These are phyloP conservation scores for Diplotaxis tenuifolia DNA, from an alignment of 345 rosid species.

Conservation along the genomic window DNA sequence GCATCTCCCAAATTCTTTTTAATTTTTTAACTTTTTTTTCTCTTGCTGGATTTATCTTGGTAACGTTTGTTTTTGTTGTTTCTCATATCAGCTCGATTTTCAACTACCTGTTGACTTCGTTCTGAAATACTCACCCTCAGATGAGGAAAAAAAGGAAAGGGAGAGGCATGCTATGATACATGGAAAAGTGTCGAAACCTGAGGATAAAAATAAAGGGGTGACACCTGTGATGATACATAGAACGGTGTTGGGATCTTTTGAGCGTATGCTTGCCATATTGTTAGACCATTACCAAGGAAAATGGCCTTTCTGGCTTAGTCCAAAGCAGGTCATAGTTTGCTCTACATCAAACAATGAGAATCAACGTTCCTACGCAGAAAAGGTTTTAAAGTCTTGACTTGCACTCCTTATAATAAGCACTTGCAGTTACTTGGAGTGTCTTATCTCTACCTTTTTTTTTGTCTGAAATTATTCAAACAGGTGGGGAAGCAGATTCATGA, in stretches of 20 bases:
- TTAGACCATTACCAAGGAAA: conserved; percentile 97
- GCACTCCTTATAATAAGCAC: not conserved
- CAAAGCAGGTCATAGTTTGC: conserved; percentile 97
- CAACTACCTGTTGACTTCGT: conserved; percentile 83
- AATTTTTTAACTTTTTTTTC: conserved; percentile 9
- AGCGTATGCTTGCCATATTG: conserved; percentile 90
- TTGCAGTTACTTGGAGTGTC: not conserved
- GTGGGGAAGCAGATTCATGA: conserved; percentile 56
- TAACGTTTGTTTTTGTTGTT: not conserved
- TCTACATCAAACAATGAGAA: conserved; percentile 73
- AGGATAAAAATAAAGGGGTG: too few relatives aligned
- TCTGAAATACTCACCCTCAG: conserved; percentile 31
- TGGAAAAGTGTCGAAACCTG: too few relatives aligned
- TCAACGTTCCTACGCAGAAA: conserved; percentile 60
- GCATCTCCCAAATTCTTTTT: not conserved
- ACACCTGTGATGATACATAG: conserved; percentile 92
- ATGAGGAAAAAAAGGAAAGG: too few relatives aligned
- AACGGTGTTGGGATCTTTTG: conserved; percentile 93
- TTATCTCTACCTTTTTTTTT: not conserved
- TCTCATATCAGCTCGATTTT: conserved; percentile 70
- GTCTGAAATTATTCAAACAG: conserved; percentile 38
- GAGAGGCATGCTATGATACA: too few relatives aligned
- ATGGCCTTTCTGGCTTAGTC: conserved; percentile 99
- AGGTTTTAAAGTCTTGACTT: conserved; percentile 44
- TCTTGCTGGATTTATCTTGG: not conserved